A percentile compares a stretch with the other conserved stretches of the same genome.
Evolutionary conservation across 495 filamentous ascomycete species (phyloP).

Genomic region (Aspergillus steynii): DNA sequence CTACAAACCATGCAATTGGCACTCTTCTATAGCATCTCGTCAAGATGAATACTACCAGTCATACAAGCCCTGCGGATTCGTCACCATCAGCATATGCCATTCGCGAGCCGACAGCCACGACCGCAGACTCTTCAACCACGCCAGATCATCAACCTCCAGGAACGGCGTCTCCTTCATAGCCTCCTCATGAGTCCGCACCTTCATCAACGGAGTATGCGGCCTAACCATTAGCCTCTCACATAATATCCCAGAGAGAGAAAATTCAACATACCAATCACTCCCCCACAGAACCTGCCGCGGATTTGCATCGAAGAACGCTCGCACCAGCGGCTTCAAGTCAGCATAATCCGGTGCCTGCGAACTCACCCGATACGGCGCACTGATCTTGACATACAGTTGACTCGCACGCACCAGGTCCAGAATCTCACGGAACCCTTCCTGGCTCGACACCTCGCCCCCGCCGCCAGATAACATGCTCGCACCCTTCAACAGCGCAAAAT

Average conservation of each 20-base stretch:
- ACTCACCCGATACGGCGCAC: slow-evolving; percentile 29
- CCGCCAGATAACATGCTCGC: slow-evolving; percentile 16
- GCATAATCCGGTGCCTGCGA: slow-evolving; percentile 18
- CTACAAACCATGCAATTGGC: too few species aligned
- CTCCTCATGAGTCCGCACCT: slow-evolving; percentile 1
- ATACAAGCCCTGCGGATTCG: slow-evolving; percentile 19
- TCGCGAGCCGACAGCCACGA: slow-evolving; percentile 24
- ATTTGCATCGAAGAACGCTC: slow-evolving; percentile 23
- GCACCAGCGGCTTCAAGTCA: slow-evolving; percentile 22
- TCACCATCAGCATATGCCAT: slow-evolving; percentile 28
- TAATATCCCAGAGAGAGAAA: not conserved
- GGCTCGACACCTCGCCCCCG: not conserved
- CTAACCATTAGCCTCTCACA: not conserved
- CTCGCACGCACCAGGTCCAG: slow-evolving; percentile 22
- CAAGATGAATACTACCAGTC: slow-evolving; percentile 14
- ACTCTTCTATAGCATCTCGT: too few species aligned
- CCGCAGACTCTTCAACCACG: slow-evolving; percentile 26
- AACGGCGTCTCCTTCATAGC: slow-evolving; percentile 10
- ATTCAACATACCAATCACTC: slow-evolving; percentile 25
- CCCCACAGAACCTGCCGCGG: slow-evolving; percentile 24
- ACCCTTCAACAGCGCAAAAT: slow-evolving; percentile 27
- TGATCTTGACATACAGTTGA: slow-evolving; percentile 26
- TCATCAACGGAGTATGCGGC: slow-evolving; percentile 15
- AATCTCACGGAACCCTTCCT: slow-evolving; percentile 22
- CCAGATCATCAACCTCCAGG: slow-evolving; percentile 24